Evolutionary conservation across 2,329 filamentous ascomycete species (phyloP).

Genomic region (Sphaerostilbella broomeana): DNA sequence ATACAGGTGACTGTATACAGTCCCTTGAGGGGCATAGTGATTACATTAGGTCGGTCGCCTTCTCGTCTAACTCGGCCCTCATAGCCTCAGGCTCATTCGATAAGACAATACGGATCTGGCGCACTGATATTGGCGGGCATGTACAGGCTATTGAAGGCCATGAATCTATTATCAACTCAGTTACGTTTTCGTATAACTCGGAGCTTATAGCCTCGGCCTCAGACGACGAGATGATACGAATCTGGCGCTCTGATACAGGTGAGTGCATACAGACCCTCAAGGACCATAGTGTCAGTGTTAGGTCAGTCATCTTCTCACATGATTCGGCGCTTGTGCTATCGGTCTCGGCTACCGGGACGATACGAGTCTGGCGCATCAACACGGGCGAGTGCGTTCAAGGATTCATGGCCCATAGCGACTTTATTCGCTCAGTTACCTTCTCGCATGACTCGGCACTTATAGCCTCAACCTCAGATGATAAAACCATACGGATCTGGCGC

Average conservation of each 20-base stretch:
- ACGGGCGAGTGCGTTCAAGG: not conserved
- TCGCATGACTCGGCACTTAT: not conserved
- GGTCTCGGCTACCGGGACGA: not conserved
- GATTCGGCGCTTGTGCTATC: constrained; percentile 1
- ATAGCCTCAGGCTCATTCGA: not conserved
- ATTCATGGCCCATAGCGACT: not conserved
- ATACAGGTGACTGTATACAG: constrained; percentile 3
- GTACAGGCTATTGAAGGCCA: constrained; percentile 4
- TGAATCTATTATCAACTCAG: not conserved
- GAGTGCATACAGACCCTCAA: not conserved
- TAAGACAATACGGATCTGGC: constrained; percentile 3
- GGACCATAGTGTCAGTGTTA: fast-evolving
- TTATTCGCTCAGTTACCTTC: not conserved
- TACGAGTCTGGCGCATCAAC: constrained; percentile 10
- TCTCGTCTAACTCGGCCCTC: not conserved
- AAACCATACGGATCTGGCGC: constrained; percentile 1
- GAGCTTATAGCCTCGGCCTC: constrained; percentile 1
- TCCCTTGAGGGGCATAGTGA: constrained; percentile 1
- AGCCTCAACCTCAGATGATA: not conserved
- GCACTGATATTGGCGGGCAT: not conserved
- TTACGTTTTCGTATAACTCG: not conserved
- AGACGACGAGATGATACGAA: not conserved
- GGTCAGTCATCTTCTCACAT: not conserved
- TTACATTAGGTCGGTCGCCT: not conserved
- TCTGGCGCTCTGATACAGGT: constrained; percentile 3